These are phyloP conservation scores for Myxozyma melibiosi DNA, from an alignment of 805 yeast genomes.

Conservation along the genomic window DNA sequence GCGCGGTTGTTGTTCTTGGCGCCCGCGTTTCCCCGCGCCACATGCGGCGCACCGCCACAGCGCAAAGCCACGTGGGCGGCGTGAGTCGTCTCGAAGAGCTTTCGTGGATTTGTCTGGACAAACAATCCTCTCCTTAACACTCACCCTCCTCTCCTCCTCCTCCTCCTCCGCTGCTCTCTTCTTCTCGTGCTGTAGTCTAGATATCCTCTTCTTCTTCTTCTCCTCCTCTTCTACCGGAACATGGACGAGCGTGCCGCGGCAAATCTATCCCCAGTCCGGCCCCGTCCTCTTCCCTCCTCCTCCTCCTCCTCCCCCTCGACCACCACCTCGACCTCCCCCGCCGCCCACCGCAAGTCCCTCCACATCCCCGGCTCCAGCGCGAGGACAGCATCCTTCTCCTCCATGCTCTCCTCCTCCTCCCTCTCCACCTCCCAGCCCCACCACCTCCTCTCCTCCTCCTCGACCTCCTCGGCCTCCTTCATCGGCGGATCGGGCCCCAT, in stretches of 20 bases:
- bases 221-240: not conserved
- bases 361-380: not conserved
- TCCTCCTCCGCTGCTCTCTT: not conserved
- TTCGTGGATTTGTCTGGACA: no score
- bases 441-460: no score
- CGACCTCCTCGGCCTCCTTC: not conserved
- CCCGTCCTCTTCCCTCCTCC: not conserved
- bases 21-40: no score
- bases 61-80: conserved; percentile 6
- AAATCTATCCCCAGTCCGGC: no score
- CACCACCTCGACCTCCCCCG: not conserved
- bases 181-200: not conserved
- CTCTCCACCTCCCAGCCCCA: not conserved
- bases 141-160: no score
- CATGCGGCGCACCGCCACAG: not conserved
- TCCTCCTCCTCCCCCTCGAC: not conserved
- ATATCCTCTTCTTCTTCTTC: not conserved
- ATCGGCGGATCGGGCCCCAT: conserved; percentile 20
- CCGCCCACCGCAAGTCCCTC: not conserved
- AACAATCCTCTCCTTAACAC: no score
- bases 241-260: not conserved
- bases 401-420: not conserved
- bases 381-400: not conserved
- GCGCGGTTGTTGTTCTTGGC: not conserved
- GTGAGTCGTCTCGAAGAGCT: no score